Evolutionary conservation across 257 asterid genomes (phyloP).

Genomic region (Mentha longifolia): DNA sequence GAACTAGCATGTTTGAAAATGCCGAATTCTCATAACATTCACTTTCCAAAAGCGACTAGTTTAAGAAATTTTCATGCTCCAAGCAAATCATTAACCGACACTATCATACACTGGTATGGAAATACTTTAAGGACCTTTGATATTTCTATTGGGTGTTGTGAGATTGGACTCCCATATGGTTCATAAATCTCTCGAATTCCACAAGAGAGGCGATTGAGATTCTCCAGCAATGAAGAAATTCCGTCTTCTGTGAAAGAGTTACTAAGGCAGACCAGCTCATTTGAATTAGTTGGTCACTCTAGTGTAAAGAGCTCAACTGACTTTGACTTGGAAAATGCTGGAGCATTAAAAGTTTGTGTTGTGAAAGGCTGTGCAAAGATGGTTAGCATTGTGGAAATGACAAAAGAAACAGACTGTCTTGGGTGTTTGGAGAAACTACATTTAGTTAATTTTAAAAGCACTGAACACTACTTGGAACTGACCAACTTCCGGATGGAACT

Average conservation of each 20-base stretch:
- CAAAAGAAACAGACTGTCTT: background rate
- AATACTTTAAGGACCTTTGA: constrained; percentile 31
- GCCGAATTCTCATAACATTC: constrained; percentile 27
- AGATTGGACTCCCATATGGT: constrained; percentile 8
- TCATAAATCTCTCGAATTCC: background rate
- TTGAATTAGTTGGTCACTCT: constrained; percentile 23
- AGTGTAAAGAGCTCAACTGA: constrained; percentile 20
- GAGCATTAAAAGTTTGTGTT: constrained; percentile 22
- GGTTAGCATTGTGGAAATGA: background rate
- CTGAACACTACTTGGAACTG: too few species aligned
- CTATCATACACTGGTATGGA: background rate
- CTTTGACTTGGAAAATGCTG: constrained; percentile 20
- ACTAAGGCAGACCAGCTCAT: constrained; percentile 29
- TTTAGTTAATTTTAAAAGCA: too few species aligned
- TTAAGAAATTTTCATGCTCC: background rate
- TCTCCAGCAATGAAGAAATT: constrained; percentile 17
- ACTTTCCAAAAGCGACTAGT: constrained; percentile 25
- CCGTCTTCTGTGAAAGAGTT: constrained; percentile 12
- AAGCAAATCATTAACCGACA: constrained; percentile 3
- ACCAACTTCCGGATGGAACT: too few species aligned
- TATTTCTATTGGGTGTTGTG: constrained; percentile 27
- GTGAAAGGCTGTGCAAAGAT: background rate
- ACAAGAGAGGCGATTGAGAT: constrained; percentile 9
- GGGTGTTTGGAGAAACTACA: constrained; percentile 25
- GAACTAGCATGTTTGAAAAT: constrained; percentile 22